A percentile compares a stretch with the other conserved stretches of the same genome.
These are phyloP conservation scores for Calvatia gigantea DNA, from an alignment of 768 basidiomycete genomes.

Conservation along the genomic window DNA sequence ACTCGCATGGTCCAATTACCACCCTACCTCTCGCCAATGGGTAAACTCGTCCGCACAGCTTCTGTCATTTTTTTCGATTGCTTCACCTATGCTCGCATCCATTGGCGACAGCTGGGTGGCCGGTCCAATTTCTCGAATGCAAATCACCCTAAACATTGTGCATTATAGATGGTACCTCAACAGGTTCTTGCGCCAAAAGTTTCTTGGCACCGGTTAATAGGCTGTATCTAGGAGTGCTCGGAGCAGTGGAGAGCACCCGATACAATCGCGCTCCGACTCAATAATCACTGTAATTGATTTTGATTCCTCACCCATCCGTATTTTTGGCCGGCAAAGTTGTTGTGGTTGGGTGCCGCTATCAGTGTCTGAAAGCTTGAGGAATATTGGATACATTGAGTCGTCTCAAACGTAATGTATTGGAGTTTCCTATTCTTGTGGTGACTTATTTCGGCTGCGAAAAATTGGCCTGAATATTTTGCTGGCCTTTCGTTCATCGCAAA, in stretches of 20 bases:
- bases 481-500: too few relatives aligned
- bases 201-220: background rate
- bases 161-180: background rate
- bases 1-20: background rate
- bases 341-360: too few relatives aligned
- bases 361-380: too few relatives aligned
- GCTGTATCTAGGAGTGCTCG: background rate
- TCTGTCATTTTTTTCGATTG: conserved; percentile 14
- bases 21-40: background rate
- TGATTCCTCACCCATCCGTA: too few relatives aligned
- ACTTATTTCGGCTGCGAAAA: too few relatives aligned
- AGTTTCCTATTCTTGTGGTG: too few relatives aligned
- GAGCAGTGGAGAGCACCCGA: background rate
- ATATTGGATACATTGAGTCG: too few relatives aligned
- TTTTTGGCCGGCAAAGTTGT: too few relatives aligned
- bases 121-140: background rate
- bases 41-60: conserved; percentile 6
- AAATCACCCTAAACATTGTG: background rate
- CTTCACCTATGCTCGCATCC: conserved; percentile 8
- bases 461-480: too few relatives aligned
- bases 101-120: conserved; percentile 10
- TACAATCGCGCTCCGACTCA: background rate
- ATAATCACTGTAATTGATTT: too few relatives aligned
- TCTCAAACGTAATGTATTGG: too few relatives aligned
- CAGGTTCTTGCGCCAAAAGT: background rate